These are phyloP conservation scores for Podaxis sp. DNA, from an alignment of 768 basidiomycete genomes.

Conservation along the genomic window DNA sequence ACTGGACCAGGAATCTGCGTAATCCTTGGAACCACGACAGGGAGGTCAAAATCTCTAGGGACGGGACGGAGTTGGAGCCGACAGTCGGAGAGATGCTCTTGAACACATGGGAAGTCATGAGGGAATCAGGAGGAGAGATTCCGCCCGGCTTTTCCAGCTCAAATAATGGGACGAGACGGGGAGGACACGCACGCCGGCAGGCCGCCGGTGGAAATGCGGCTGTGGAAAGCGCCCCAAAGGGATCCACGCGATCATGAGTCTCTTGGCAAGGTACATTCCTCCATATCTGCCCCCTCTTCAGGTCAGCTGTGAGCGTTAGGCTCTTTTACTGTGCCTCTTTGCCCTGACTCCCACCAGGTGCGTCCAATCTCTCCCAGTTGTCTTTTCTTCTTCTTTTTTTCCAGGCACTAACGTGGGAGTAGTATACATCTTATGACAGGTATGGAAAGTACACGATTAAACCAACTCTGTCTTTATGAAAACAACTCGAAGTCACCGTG, in stretches of 20 bases:
- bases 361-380: no score
- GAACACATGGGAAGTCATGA: conserved; percentile 58
- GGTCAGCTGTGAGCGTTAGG: conserved; percentile 9
- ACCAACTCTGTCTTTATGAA: no score
- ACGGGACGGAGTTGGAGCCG: conserved; percentile 93
- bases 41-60: conserved; percentile 79
- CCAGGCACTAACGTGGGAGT: no score
- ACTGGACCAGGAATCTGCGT: conserved; percentile 71
- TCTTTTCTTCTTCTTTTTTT: no score
- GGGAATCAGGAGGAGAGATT: conserved; percentile 5
- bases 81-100: conserved; percentile 62
- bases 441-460: no score
- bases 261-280: not conserved
- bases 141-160: not conserved
- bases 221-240: not conserved
- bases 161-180: not conserved
- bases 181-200: not conserved
- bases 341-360: no score
- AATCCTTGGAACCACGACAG: conserved; percentile 93
- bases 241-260: not conserved
- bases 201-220: not conserved
- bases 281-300: not conserved
- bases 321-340: no score
- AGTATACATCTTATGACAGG: no score
- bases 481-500: no score